Evolutionary conservation across 345 rosid genomes (phyloP).

Genomic region (Excoecaria cochinchinensis): DNA sequence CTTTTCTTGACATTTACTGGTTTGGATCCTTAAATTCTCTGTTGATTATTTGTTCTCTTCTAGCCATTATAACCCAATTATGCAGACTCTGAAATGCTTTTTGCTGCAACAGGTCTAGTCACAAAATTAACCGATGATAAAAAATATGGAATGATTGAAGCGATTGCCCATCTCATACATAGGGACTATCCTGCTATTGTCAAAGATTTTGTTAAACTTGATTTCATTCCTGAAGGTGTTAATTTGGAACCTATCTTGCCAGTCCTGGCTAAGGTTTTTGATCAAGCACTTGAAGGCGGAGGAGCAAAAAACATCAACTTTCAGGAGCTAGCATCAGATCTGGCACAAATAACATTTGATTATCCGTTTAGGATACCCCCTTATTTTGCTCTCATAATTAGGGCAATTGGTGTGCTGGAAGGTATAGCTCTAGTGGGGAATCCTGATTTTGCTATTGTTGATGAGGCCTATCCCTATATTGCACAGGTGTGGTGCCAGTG

Average conservation of each 20-base stretch:
- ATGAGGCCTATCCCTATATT: constrained; percentile 95
- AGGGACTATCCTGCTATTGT: constrained; percentile 87
- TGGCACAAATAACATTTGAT: constrained; percentile 95
- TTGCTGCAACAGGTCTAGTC: constrained; percentile 64
- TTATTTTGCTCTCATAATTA: constrained; percentile 89
- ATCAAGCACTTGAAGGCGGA: constrained; percentile 99
- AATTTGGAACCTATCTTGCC: constrained; percentile 94
- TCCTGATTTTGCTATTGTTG: constrained; percentile 91
- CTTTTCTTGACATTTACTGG: constrained; percentile 8
- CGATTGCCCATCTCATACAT: constrained; percentile 95
- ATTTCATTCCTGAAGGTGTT: constrained; percentile 89
- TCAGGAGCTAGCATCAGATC: constrained; percentile 93
- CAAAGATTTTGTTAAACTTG: constrained; percentile 92
- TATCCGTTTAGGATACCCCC: constrained; percentile 98
- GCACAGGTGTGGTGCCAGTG: constrained; percentile 63
- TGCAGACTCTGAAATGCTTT: constrained; percentile 22
- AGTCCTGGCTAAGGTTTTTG: constrained; percentile 91
- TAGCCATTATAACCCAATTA: not conserved
- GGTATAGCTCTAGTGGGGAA: constrained; percentile 96
- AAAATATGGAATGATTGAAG: constrained; percentile 98
- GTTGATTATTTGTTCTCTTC: constrained; percentile 4
- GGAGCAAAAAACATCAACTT: constrained; percentile 91
- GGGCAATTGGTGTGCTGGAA: constrained; percentile 96
- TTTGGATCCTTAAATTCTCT: not conserved
- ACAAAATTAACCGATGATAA: constrained; percentile 92